Evolutionary conservation across 2,329 filamentous ascomycete species (phyloP), one percentile per base, ranked within the genome.

Genomic region (Pseudonectria foliicola): DNA sequence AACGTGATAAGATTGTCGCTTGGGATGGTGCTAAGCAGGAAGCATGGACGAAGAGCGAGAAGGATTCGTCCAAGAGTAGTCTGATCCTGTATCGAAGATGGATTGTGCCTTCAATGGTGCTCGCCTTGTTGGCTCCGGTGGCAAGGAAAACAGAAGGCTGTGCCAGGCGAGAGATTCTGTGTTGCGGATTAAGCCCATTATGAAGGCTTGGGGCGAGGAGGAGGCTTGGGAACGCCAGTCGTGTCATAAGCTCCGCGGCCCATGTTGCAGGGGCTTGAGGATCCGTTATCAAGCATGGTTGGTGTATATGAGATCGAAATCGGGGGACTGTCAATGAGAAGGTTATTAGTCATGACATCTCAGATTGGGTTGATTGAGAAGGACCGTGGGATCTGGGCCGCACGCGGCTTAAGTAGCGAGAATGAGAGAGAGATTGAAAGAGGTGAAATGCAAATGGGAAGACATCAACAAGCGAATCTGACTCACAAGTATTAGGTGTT

Each of bases 161-260:
- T 45, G 30, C 27, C 18, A 34, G 35, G 33, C 37, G 34, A 32
- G 38, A 37, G 39, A 25, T 27, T 34, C 31, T 27, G 25, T 44
- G 40, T 39, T 41, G 39, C 43, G 36, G 42, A 41, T 43, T 39
- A 35, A 33, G 27, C 37, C 31, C 32, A 42, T 61, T 58, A 65
- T 49, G 48, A 56, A 36, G 60, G 61, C 52, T 62, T 60, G 33
- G 63, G 63, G 33, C 58, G 60, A 35, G 62, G 63, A 18, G 62
- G 61, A 37, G 68, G 68, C 57, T 71, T 71, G 38, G 61, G 57
- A 15, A 70, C 57, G 30, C 67, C 67, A 15, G 68, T 71, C 43
- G 66, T 70, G 46, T 73, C 69, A 49, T 73, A 73, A 44, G 67
- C 68, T 39, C 69, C 68, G 38, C 69, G 62, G 42, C 66, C 69